Base-by-base conservation (phyloP, 2,329 filamentous ascomycete genomes). In the Arthrobotrys entomopaga region DNA sequence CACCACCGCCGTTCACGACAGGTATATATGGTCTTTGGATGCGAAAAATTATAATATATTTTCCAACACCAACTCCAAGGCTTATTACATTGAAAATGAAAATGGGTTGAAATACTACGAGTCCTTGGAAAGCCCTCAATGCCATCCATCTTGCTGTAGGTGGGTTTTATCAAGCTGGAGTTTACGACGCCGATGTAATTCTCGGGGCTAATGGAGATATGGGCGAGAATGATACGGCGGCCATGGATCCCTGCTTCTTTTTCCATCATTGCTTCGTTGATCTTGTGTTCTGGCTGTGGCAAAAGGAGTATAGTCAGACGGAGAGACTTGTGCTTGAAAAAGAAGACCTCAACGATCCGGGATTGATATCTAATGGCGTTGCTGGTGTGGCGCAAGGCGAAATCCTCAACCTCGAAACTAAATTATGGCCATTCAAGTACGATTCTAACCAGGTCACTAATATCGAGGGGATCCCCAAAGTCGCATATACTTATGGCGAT, bases 31-130 rank as follows among this genome's bases (percentile, higher is more conserved):
- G 1, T 81, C 78, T 34, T 77, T 81, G 16, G 38, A 78, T 1
- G 79, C 80, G 0, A 79, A 79, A 8, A 80, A 79, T 65, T 81
- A 81, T 70, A 81, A 79, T 13, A 78, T 80, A 22, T 81, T 81
- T 65, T 81, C 79, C 38, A 81, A 81, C 64, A 79, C 49, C 3
- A 77, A 74, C 0, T 81, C 80, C 0, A 59, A 72, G n/a, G 53
- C 56, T 22, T 46, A 72, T 46, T 79, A 76, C 75, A 78, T 75
- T 38, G 74, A 77, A 5, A n/a, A n/a, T n/a, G 67, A 78, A 4
- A 46, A 71, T n/a, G 49, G 22, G 15, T 42, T 65, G 24, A 29
- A 48, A 16, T 61, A 42, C 22, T 52, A 70, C 29, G 76, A 78
- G 10, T 60, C 79, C 1, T 75, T 80, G 26, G 79, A 80, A 60